Conservation (phyloP, 2,329 filamentous ascomycete genomes). For the Juglanconis sp. region DNA sequence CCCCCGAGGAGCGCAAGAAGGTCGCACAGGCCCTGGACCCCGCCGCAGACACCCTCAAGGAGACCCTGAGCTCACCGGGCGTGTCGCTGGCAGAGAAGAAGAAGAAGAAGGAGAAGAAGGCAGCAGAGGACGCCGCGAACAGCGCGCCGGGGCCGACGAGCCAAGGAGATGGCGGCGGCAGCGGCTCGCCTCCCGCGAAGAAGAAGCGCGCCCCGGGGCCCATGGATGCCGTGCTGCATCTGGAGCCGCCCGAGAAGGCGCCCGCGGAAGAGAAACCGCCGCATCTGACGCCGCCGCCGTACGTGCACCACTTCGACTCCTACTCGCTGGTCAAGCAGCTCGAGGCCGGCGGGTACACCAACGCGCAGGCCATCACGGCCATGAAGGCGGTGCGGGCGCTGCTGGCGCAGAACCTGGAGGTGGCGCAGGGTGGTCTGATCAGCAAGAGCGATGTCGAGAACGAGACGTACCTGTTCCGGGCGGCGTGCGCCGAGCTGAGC, state of each 20-base stretch:
- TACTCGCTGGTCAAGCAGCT: slow-evolving; percentile 85
- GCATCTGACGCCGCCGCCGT: slow-evolving; percentile 70
- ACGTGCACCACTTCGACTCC: slow-evolving; percentile 95
- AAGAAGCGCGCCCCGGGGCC: slow-evolving; percentile 41
- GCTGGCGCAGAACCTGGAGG: slow-evolving; percentile 73
- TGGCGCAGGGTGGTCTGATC: slow-evolving; percentile 76
- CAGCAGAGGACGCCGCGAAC: neutral
- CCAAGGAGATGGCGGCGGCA: neutral
- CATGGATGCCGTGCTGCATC: slow-evolving; percentile 49
- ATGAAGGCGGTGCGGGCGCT: slow-evolving; percentile 90
- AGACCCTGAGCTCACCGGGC: slow-evolving; percentile 15
- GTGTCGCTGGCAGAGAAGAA: slow-evolving; percentile 16
- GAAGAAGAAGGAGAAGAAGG: slow-evolving; percentile 13
- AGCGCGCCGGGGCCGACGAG: slow-evolving; percentile 3
- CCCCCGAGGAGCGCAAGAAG: slow-evolving; percentile 13
- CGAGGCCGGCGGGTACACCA: slow-evolving; percentile 65
- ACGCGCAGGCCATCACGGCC: slow-evolving; percentile 72
- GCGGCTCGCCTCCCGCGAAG: slow-evolving; percentile 17
- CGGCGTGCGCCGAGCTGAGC: slow-evolving; percentile 86
- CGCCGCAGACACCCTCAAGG: slow-evolving; percentile 8
- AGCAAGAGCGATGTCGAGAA: slow-evolving; percentile 94
- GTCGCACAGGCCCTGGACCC: slow-evolving; percentile 16
- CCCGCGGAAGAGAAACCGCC: slow-evolving; percentile 49
- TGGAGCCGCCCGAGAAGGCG: slow-evolving; percentile 39
- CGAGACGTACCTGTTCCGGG: slow-evolving; percentile 88